Conservation (phyloP, 176 grass and related monocot species). For the Elaeis guineensis region DNA sequence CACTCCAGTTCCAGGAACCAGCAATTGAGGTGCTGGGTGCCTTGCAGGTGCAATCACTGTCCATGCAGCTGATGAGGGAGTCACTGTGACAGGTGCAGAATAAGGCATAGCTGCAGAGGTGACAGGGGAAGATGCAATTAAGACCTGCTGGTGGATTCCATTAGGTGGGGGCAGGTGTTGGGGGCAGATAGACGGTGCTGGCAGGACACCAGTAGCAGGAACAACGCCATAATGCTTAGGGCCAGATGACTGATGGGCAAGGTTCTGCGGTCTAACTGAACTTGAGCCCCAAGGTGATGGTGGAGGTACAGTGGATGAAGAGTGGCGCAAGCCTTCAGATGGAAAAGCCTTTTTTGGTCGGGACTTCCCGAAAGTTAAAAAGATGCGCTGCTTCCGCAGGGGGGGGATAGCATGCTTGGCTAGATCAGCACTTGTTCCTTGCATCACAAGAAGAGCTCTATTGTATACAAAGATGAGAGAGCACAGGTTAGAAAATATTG, state of each 20-base stretch:
- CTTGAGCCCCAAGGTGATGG: slow-evolving; percentile 37
- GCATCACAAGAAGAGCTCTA: slow-evolving; percentile 60
- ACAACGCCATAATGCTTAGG: slow-evolving; percentile 44
- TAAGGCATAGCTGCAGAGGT: slow-evolving; percentile 20
- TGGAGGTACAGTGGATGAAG: slow-evolving; percentile 27
- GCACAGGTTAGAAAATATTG: neutral
- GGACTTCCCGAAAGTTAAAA: slow-evolving; percentile 66
- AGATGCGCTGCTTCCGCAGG: slow-evolving; percentile 36
- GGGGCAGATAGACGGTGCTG: neutral
- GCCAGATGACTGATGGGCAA: slow-evolving; percentile 23
- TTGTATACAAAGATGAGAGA: slow-evolving; percentile 4
- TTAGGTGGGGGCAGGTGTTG: slow-evolving; percentile 1
- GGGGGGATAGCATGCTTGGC: slow-evolving; percentile 60
- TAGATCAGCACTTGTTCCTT: slow-evolving; percentile 59
- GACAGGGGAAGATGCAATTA: slow-evolving; percentile 41
- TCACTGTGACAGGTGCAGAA: neutral
- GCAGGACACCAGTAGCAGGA: slow-evolving; percentile 13
- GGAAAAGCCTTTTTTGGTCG: slow-evolving; percentile 30
- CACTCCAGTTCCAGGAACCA: slow-evolving; percentile 70
- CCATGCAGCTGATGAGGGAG: slow-evolving; percentile 23
- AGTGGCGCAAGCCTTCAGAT: slow-evolving; percentile 19
- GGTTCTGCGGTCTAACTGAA: slow-evolving; percentile 36
- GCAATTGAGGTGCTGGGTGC: slow-evolving; percentile 30
- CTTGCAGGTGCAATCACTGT: slow-evolving; percentile 39
- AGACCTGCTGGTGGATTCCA: slow-evolving; percentile 20